These are phyloP conservation scores for Nephelium lappaceum DNA, from an alignment of 345 rosid species.

Conservation along the genomic window DNA sequence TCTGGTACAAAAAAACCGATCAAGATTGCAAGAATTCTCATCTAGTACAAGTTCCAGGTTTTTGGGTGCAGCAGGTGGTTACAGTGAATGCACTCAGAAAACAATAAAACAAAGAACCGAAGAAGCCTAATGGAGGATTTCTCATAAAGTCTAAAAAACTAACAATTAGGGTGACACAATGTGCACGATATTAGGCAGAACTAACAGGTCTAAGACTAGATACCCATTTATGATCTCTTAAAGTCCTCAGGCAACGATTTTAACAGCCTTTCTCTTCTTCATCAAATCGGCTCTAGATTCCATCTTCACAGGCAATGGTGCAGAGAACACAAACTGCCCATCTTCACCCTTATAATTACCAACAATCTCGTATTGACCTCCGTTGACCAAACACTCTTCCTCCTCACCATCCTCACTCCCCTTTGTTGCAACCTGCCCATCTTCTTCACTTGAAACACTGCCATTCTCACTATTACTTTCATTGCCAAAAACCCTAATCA, in stretches of 20 bases:
- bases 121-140: not conserved
- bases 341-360: conserved; percentile 28
- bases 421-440: conserved; percentile 28
- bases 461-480: conserved; percentile 29
- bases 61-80: no score
- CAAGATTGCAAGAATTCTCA: not conserved
- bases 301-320: conserved; percentile 76
- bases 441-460: conserved; percentile 44
- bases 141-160: conserved; percentile 9
- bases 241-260: conserved; percentile 21
- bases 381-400: conserved; percentile 28
- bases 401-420: conserved; percentile 34
- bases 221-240: not conserved
- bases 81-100: no score
- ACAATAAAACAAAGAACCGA: not conserved
- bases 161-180: conserved; percentile 9
- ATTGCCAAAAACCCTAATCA: conserved; percentile 38
- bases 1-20: not conserved
- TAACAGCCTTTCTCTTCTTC: conserved; percentile 40
- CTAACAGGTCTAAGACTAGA: conserved; percentile 5
- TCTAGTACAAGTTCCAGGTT: no score
- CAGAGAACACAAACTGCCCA: conserved; percentile 46
- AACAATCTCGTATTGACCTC: conserved; percentile 21
- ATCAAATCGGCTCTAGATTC: conserved; percentile 49
- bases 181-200: not conserved